Evolutionary conservation across 768 basidiomycete genomes (phyloP).

Genomic region (Botryobasidium botryosum): DNA sequence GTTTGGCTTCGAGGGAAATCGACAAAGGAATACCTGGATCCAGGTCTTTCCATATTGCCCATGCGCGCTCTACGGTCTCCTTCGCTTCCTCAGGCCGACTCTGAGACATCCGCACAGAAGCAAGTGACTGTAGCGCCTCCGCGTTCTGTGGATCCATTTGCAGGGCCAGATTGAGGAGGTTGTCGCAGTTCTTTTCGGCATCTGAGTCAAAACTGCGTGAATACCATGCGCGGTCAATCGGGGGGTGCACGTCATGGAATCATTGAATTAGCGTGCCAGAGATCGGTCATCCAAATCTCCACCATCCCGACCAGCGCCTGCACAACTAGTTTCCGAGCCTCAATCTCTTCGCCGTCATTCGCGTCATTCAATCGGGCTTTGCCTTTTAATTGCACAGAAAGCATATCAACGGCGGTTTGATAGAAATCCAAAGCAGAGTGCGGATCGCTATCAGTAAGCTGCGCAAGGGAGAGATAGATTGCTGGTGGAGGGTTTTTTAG

Average conservation of each 20-base stretch:
- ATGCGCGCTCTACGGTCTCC: conserved; percentile 46
- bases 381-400: conserved; percentile 53
- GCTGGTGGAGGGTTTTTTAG: conserved; percentile 49
- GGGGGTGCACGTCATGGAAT: background rate
- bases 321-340: conserved; percentile 34
- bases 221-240: background rate
- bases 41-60: conserved; percentile 51
- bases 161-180: conserved; percentile 54
- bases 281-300: conserved; percentile 94
- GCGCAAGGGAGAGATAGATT: conserved; percentile 79
- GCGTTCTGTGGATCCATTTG: conserved; percentile 55
- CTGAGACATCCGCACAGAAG: conserved; percentile 81
- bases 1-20: background rate
- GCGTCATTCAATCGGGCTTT: conserved; percentile 30
- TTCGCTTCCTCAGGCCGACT: conserved; percentile 69
- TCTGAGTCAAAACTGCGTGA: conserved; percentile 52
- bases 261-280: conserved; percentile 48
- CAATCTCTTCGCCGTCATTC: conserved; percentile 36
- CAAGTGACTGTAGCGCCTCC: conserved; percentile 64
- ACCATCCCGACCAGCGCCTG: conserved; percentile 75
- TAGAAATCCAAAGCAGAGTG: conserved; percentile 57
- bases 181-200: conserved; percentile 69
- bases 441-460: conserved; percentile 64
- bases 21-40: conserved; percentile 28
- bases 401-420: conserved; percentile 58